Evolutionary conservation across 768 basidiomycete species (phyloP).

Genomic region (Clitopilus hobsonii): DNA sequence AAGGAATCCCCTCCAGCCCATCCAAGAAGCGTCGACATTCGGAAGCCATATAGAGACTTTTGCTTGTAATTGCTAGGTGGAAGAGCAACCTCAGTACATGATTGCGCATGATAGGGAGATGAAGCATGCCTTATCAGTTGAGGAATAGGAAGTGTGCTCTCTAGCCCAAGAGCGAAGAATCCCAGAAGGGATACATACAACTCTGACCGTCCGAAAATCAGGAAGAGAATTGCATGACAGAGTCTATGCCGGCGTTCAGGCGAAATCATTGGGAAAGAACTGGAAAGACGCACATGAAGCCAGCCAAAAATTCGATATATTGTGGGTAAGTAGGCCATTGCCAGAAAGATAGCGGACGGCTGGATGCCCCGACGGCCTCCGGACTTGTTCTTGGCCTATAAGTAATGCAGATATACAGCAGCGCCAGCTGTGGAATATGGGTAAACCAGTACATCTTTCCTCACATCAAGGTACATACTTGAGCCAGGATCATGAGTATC

Average conservation of each 20-base stretch:
- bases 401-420: constrained; percentile 77
- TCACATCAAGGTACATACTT: constrained; percentile 40
- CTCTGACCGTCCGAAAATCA: constrained; percentile 65
- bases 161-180: constrained; percentile 75
- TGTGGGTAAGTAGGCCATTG: constrained; percentile 77
- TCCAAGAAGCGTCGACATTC: constrained; percentile 75
- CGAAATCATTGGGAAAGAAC: background rate
- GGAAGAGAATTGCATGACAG: constrained; percentile 65
- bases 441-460: constrained; percentile 8
- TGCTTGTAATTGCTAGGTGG: constrained; percentile 67
- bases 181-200: constrained; percentile 62
- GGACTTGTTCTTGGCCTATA: constrained; percentile 61
- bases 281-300: constrained; percentile 52
- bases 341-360: constrained; percentile 76
- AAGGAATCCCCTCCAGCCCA: constrained; percentile 84
- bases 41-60: constrained; percentile 79
- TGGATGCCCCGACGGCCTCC: constrained; percentile 54
- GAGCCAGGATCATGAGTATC: constrained; percentile 78
- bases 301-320: constrained; percentile 80
- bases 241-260: constrained; percentile 32
- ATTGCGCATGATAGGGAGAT: constrained; percentile 3
- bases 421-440: constrained; percentile 49
- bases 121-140: constrained; percentile 63
- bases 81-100: background rate
- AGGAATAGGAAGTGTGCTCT: constrained; percentile 83